Conservation (phyloP, 2,329 filamentous ascomycete genomes). For the Alternaria metachromatica region DNA sequence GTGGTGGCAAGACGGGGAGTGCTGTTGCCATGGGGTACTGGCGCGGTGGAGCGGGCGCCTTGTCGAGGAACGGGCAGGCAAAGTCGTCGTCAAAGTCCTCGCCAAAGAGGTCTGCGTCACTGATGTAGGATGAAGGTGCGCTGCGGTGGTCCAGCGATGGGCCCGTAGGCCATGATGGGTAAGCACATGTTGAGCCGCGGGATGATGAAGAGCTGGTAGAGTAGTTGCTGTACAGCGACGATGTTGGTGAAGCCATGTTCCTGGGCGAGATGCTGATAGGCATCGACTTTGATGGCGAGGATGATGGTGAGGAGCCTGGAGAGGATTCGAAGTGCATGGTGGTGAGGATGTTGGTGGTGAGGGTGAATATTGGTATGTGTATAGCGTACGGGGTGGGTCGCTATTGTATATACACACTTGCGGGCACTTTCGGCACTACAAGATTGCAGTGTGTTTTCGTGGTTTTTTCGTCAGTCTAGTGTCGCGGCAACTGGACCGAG, state of each 20-base stretch:
- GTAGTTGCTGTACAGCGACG: constrained; percentile 47
- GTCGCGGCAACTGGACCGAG: constrained; percentile 39
- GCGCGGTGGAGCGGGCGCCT: constrained; percentile 51
- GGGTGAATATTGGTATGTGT: background rate
- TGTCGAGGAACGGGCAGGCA: constrained; percentile 43
- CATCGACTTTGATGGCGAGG: constrained; percentile 49
- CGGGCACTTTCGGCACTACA: constrained; percentile 33
- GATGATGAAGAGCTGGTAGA: constrained; percentile 36
- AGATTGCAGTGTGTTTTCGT: constrained; percentile 14
- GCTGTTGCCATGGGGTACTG: constrained; percentile 45
- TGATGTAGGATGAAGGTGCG: constrained; percentile 51
- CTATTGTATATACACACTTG: constrained; percentile 34
- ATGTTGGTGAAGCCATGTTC: constrained; percentile 46
- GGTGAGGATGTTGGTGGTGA: constrained; percentile 16
- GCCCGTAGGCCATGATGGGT: constrained; percentile 50
- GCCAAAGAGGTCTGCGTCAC: constrained; percentile 51
- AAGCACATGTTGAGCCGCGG: constrained; percentile 48
- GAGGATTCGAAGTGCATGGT: constrained; percentile 48
- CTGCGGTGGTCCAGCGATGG: constrained; percentile 46
- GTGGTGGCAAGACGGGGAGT: constrained; percentile 48
- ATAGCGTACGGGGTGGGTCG: constrained; percentile 34
- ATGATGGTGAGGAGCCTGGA: constrained; percentile 43
- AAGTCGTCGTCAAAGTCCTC: constrained; percentile 46
- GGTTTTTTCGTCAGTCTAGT: constrained; percentile 21
- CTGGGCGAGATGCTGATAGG: constrained; percentile 45